A percentile compares a stretch with the other conserved stretches of the same genome.
Evolutionary conservation across 1,284 basidiomycete species (phyloP).

Genomic region (Apiotrichum montevideense): DNA sequence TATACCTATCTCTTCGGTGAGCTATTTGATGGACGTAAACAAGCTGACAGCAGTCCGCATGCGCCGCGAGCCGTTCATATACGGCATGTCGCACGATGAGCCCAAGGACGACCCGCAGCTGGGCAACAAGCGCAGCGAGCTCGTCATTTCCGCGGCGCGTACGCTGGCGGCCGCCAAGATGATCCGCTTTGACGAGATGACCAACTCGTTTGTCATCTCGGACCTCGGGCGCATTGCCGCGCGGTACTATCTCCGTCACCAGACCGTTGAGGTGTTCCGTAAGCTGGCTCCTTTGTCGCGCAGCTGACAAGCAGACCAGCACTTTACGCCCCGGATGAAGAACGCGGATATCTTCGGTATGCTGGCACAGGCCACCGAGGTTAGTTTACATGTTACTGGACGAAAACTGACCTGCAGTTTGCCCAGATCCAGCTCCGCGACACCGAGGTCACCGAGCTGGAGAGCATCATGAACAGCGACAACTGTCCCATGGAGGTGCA

Average conservation of each 20-base stretch:
- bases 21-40: no score
- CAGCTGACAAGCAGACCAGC: slow-evolving; percentile 51
- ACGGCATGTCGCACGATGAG: slow-evolving; percentile 76
- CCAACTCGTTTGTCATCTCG: slow-evolving; percentile 65
- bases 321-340: slow-evolving; percentile 77
- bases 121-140: slow-evolving; percentile 63
- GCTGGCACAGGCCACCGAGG: slow-evolving; percentile 81
- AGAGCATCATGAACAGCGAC: slow-evolving; percentile 59
- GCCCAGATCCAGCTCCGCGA: slow-evolving; percentile 92
- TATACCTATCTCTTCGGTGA: slow-evolving; percentile 82
- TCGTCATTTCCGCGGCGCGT: slow-evolving; percentile 66
- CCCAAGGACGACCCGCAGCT: slow-evolving; percentile 71
- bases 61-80: slow-evolving; percentile 84
- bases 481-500: slow-evolving; percentile 65
- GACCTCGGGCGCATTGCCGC: slow-evolving; percentile 92
- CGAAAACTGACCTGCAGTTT: slow-evolving; percentile 52
- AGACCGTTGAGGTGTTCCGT: slow-evolving; percentile 78
- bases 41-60: slow-evolving; percentile 61
- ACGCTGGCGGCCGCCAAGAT: slow-evolving; percentile 71
- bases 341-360: slow-evolving; percentile 88
- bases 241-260: slow-evolving; percentile 87
- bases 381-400: no score
- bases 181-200: slow-evolving; percentile 67
- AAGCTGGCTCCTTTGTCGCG: no score
- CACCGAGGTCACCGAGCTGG: slow-evolving; percentile 78